Conservation (phyloP, 345 rosid genomes). For the Psidium friedrichsthalianum region DNA sequence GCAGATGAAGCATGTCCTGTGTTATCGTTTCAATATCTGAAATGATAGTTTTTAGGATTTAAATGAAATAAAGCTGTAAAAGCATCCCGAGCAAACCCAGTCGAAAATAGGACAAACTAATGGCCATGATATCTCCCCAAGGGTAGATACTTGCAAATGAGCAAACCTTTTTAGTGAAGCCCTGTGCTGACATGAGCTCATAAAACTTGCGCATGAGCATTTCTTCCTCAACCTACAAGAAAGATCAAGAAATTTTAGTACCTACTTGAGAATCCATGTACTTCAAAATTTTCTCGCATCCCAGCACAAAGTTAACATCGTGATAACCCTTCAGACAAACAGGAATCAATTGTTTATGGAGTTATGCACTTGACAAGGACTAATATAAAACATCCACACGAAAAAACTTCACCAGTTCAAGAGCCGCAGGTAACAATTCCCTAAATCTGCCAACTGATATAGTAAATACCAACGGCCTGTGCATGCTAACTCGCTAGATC, state of each 20-base stretch:
- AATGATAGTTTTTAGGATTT: no score
- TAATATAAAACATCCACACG: neutral
- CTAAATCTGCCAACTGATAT: neutral
- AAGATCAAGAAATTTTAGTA: neutral
- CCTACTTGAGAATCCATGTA: neutral
- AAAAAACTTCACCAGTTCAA: neutral
- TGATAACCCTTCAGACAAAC: neutral
- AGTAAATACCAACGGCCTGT: neutral
- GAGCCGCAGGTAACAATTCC: neutral
- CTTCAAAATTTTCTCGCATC: neutral
- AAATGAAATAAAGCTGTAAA: no score
- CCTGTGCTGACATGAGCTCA: conserved; percentile 37
- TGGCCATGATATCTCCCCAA: no score
- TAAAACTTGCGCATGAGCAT: conserved; percentile 69
- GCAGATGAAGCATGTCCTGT: no score
- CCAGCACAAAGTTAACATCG: neutral
- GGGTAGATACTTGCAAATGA: neutral
- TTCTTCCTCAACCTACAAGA: conserved; percentile 64
- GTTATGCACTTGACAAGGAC: neutral
- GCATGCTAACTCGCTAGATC: neutral
- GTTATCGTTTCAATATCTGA: no score
- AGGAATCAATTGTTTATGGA: neutral
- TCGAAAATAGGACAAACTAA: no score
- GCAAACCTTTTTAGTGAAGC: conserved; percentile 30
- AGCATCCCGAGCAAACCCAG: no score